Evolutionary conservation across 2,329 filamentous ascomycete species (phyloP).

Genomic region (Exophiala xenobiotica): DNA sequence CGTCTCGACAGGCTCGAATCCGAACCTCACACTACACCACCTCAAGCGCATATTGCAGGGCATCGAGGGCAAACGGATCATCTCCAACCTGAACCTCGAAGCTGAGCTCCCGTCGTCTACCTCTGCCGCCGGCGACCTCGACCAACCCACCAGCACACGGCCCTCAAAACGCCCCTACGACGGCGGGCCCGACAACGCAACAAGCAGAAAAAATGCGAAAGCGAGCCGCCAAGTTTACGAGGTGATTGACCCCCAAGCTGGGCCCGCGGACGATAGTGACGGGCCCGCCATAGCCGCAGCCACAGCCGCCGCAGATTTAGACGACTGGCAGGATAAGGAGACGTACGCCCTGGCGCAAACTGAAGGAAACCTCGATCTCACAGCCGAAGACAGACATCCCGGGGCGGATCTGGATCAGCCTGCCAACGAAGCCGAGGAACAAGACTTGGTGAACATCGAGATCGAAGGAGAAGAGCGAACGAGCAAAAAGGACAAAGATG

Average conservation of each 20-base stretch:
- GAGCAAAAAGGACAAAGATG: slow-evolving; percentile 18
- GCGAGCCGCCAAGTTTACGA: slow-evolving; percentile 6
- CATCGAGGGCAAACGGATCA: slow-evolving; percentile 24
- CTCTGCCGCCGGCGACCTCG: no score
- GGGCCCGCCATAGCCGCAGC: neutral
- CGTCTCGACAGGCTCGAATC: slow-evolving; percentile 12
- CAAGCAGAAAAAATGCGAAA: slow-evolving; percentile 7
- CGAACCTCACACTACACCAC: slow-evolving; percentile 29
- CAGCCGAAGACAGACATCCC: slow-evolving; percentile 15
- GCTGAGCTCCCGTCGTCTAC: neutral
- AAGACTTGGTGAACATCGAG: slow-evolving; percentile 38
- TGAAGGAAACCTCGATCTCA: slow-evolving; percentile 9
- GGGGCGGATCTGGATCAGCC: slow-evolving; percentile 36
- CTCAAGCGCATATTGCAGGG: slow-evolving; percentile 28
- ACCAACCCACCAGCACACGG: no score
- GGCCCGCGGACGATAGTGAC: slow-evolving; percentile 2
- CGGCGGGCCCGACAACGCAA: neutral
- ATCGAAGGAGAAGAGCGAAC: slow-evolving; percentile 35
- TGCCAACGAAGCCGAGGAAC: slow-evolving; percentile 36
- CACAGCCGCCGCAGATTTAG: neutral
- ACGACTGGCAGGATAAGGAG: slow-evolving; percentile 29
- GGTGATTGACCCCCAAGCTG: neutral
- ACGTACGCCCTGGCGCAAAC: slow-evolving; percentile 23
- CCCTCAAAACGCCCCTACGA: slow-evolving; percentile 7
- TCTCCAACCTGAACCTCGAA: neutral